Percentiles rank a stretch among this genome's conserved stretches.
These are phyloP conservation scores for Aspergillus hortae DNA, from an alignment of 2,329 filamentous ascomycete species.

Conservation along the genomic window DNA sequence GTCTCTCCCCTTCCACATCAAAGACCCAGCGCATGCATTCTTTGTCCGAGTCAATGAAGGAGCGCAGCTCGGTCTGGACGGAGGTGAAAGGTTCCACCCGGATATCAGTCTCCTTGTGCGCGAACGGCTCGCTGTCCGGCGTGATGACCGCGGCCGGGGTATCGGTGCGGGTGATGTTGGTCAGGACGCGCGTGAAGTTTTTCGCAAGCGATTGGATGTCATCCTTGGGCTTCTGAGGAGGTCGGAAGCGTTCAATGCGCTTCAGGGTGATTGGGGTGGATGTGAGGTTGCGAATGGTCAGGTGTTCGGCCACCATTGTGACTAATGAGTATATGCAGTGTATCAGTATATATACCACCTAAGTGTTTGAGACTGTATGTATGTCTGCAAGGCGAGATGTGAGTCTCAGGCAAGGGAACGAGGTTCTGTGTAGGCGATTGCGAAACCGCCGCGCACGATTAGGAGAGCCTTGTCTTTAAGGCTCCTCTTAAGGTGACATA, in stretches of 20 bases:
- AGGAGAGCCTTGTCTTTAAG: not conserved
- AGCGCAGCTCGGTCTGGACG: constrained; percentile 58
- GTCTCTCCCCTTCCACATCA: constrained; percentile 58
- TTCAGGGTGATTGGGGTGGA: constrained; percentile 68
- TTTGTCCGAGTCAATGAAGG: constrained; percentile 53
- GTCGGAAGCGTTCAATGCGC: constrained; percentile 69
- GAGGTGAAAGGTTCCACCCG: constrained; percentile 66
- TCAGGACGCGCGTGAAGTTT: constrained; percentile 44
- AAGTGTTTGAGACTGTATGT: too few relatives aligned
- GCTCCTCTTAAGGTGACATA: too few relatives aligned
- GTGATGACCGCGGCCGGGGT: constrained; percentile 44
- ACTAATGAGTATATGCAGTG: not conserved
- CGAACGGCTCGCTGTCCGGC: constrained; percentile 57
- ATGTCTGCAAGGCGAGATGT: too few relatives aligned
- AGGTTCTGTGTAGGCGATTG: not conserved
- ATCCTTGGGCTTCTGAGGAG: constrained; percentile 39
- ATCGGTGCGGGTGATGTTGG: constrained; percentile 40
- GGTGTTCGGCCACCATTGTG: constrained; percentile 36
- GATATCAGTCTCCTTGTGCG: constrained; percentile 60
- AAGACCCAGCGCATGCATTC: constrained; percentile 75
- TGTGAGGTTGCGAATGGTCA: constrained; percentile 82
- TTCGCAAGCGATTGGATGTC: constrained; percentile 42
- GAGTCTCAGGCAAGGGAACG: not conserved
- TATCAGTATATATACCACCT: not conserved
- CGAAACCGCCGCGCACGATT: not conserved